Evolutionary conservation across 2,329 filamentous ascomycete species (phyloP).

Genomic region (Mariannaea sp.): DNA sequence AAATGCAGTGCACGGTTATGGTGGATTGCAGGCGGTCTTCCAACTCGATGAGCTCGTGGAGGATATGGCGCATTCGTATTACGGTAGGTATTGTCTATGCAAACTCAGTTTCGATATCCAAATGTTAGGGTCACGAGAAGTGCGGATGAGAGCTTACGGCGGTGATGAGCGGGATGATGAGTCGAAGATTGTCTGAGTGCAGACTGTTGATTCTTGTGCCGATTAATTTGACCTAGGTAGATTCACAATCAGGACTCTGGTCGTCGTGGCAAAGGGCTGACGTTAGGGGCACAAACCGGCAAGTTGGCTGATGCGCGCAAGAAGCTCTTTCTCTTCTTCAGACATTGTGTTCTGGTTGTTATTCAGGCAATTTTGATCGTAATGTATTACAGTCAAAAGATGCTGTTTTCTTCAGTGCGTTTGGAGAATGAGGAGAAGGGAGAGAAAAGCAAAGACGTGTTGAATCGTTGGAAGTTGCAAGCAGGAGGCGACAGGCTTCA

Average conservation of each 20-base stretch:
- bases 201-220: slow-evolving; percentile 70
- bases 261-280: slow-evolving; percentile 15
- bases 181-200: slow-evolving; percentile 42
- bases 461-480: neutral
- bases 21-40: slow-evolving; percentile 45
- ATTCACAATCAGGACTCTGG: slow-evolving; percentile 30
- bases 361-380: neutral
- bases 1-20: slow-evolving; percentile 66
- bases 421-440: neutral
- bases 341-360: slow-evolving; percentile 43
- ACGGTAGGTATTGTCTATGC: slow-evolving; percentile 42
- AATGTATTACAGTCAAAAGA: too few relatives aligned
- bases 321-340: slow-evolving; percentile 56
- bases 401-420: too few relatives aligned
- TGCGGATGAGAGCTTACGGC: slow-evolving; percentile 41
- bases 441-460: neutral
- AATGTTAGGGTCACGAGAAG: neutral
- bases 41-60: slow-evolving; percentile 43
- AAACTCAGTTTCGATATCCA: slow-evolving; percentile 12
- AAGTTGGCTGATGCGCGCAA: slow-evolving; percentile 58
- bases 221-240: slow-evolving; percentile 80
- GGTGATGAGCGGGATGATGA: slow-evolving; percentile 39
- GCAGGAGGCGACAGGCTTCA: slow-evolving; percentile 9
- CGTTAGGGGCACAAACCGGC: slow-evolving; percentile 48
- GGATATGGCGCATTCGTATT: slow-evolving; percentile 42